These are phyloP conservation scores for Oryza officinalis DNA, from an alignment of 176 grass and related monocot species.

Conservation along the genomic window DNA sequence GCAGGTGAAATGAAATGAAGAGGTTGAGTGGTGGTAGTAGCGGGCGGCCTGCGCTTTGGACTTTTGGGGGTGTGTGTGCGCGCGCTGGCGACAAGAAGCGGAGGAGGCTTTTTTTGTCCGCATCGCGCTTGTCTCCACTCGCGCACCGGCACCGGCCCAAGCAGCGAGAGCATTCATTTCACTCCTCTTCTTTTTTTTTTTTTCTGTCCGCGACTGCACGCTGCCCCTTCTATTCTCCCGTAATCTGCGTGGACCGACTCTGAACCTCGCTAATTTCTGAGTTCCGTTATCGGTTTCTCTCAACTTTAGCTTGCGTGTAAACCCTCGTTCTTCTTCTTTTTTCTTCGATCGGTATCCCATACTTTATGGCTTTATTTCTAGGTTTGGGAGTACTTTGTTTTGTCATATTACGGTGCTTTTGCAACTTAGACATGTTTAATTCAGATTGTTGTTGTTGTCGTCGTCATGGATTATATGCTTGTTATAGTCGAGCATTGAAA, in stretches of 20 bases:
- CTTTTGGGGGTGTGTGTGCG: conserved; percentile 5
- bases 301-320: not conserved
- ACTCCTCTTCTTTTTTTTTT: not conserved
- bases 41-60: not conserved
- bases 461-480: too few species aligned
- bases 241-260: not conserved
- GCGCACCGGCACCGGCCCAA: not conserved
- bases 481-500: too few species aligned
- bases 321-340: not conserved
- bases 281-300: not conserved
- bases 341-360: not conserved
- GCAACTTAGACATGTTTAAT: too few species aligned
- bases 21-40: too few species aligned
- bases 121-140: conserved; percentile 37
- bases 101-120: conserved; percentile 57
- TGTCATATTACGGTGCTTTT: not conserved
- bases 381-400: not conserved
- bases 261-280: too few species aligned
- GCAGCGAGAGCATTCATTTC: not conserved
- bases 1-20: not conserved
- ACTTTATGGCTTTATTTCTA: not conserved
- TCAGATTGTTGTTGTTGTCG: too few species aligned
- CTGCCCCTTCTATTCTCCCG: conserved; percentile 5
- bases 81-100: conserved; percentile 41
- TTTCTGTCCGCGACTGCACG: not conserved